These are phyloP conservation scores for Dactylellina leptospora DNA, from an alignment of 2,329 filamentous ascomycete genomes.

Conservation along the genomic window DNA sequence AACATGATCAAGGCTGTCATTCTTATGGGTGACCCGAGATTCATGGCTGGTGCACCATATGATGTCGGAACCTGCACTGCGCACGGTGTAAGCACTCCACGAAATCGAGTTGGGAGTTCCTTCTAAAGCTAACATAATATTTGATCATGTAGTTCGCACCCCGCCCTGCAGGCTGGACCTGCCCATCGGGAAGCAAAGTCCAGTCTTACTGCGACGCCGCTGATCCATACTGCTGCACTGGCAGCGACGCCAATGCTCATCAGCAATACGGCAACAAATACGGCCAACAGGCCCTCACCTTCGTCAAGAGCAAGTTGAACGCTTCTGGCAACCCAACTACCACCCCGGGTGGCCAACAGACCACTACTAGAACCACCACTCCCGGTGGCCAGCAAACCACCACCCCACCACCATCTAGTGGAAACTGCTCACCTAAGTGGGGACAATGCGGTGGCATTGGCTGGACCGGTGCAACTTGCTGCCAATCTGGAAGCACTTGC, in stretches of 20 bases:
- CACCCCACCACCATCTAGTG: not conserved
- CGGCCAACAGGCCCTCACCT: conserved; percentile 67
- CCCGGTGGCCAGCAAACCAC: not conserved
- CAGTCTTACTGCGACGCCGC: conserved; percentile 70
- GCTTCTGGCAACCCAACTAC: conserved; percentile 21
- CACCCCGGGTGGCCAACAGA: conserved; percentile 22
- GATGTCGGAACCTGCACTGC: conserved; percentile 70
- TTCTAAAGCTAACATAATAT: not conserved
- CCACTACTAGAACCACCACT: conserved; percentile 18
- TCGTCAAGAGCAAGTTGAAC: conserved; percentile 67
- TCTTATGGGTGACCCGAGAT: conserved; percentile 72
- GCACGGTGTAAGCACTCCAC: conserved; percentile 64
- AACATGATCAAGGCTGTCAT: conserved; percentile 71
- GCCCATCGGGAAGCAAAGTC: conserved; percentile 67
- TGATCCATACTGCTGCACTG: conserved; percentile 72
- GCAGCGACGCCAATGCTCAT: conserved; percentile 66
- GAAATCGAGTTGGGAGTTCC: not conserved
- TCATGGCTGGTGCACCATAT: conserved; percentile 67
- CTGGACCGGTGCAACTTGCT: conserved; percentile 60
- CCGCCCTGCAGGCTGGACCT: conserved; percentile 66
- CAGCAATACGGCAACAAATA: conserved; percentile 69
- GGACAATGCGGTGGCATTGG: conserved; percentile 61
- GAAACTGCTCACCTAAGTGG: conserved; percentile 55
- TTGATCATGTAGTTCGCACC: conserved; percentile 64
- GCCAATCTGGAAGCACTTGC: conserved; percentile 59